phyloP scores from a whole-genome alignment of 345 rosid species.

The Moricandia moricandioides region DNA sequence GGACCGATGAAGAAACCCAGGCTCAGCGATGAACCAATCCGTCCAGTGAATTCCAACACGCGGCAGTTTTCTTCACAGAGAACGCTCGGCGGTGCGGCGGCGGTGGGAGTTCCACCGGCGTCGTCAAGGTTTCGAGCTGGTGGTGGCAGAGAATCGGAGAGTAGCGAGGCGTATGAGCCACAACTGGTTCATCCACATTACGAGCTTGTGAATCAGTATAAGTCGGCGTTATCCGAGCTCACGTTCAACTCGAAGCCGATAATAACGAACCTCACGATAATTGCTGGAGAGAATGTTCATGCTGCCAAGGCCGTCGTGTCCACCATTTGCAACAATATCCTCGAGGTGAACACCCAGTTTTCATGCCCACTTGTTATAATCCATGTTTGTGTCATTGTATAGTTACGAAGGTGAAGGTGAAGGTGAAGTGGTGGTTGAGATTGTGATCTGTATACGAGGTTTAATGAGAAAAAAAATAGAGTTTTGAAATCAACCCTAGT shows the following conservation, averaged over 20 bases:
- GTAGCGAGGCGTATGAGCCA: constrained; percentile 74
- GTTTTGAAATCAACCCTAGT: constrained; percentile 29
- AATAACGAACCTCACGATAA: constrained; percentile 90
- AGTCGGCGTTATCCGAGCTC: constrained; percentile 84
- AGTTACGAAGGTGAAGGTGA: constrained; percentile 22
- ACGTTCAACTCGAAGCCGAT: constrained; percentile 97
- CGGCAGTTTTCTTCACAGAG: constrained; percentile 51
- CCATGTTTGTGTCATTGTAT: constrained; percentile 33
- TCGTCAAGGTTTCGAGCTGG: constrained; percentile 33
- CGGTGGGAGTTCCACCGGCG: constrained; percentile 14
- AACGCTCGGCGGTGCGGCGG: constrained; percentile 24
- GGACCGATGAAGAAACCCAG: constrained; percentile 62
- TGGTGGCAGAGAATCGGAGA: constrained; percentile 16
- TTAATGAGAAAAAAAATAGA: constrained; percentile 44
- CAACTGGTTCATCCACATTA: constrained; percentile 66
- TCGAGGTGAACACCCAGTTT: constrained; percentile 89
- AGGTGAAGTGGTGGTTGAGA: not conserved
- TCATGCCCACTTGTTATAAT: constrained; percentile 33
- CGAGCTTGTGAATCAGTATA: constrained; percentile 91
- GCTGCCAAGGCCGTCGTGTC: constrained; percentile 81
- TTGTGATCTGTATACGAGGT: constrained; percentile 48
- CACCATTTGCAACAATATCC: constrained; percentile 76
- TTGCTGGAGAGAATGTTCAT: constrained; percentile 89
- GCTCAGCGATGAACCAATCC: constrained; percentile 49
- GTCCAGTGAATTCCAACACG: constrained; percentile 34